Base-by-base conservation (phyloP, 495 filamentous ascomycete genomes). In the Podospora pseudoanserina region DNA sequence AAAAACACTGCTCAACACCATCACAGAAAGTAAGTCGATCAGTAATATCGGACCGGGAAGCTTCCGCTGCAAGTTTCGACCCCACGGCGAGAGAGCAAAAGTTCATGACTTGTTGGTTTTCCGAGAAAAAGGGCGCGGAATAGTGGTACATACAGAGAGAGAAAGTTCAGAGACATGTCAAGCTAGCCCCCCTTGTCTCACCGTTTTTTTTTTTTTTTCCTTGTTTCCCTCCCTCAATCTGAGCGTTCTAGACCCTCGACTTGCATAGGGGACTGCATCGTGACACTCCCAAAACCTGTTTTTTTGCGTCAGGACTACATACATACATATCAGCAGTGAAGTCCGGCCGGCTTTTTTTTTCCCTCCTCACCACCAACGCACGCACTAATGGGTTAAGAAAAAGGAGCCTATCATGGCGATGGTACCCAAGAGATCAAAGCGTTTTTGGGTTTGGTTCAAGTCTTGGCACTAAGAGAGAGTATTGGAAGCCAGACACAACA, bases 231-330 rank as follows among this genome's bases (percentile, higher is more conserved):
- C 20, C 15, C 20, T 56, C 15, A 18, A 18, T 15, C 15, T 58
- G 56, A 20, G 56, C 20, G n/a, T 58, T 58, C 23, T 58, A 59
- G 26, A 59, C 19, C 56, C 18, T 27, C 56, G 26, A 59, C 69
- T 58, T 75, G 75, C 73, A 74, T 73, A 77, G 39, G 39, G 39
- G 39, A 49, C 39, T 49, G 39, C 39, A 49, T 49, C 39, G 71
- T 74, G 54, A 72, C 70, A 75, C 70, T 32, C 57, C 26, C 66
- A 75, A 75, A 68, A 77, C 75, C 72, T 73, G 68, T 73, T 73
- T 77, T 77, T 68, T 73, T 73, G 60, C 44, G 49, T 68, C 65
- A 68, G 66, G 67, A 68, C 65, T 64, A 11, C 39, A 23, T 23
- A 23, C 23, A 2, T 49, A 49, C 39, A 13, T 49, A 64, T 63